Evolutionary conservation across 805 yeast genomes (phyloP), one percentile per base, ranked within the genome.

Genomic region (Kurtzmaniella cleridarum): DNA sequence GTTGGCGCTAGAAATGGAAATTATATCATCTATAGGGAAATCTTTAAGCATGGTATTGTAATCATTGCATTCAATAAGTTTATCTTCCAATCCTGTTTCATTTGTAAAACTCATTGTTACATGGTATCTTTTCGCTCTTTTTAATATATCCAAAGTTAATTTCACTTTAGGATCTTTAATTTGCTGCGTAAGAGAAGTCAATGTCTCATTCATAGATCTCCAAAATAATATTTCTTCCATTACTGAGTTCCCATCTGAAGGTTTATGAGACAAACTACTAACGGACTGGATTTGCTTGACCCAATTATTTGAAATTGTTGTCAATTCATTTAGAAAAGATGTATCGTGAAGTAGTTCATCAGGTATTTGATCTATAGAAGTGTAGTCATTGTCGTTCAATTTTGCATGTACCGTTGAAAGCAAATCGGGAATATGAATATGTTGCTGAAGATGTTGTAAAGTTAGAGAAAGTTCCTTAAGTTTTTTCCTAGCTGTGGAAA

Each of bases 141-240:
- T 75, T 40, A 90, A 64, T 0, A 84, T 63, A 1, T 74, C 76
- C 11, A 88, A 58, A 0, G 93, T 78, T 7, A 74, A 55, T 15
- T 59, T 62, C 1, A 87, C 75, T 27, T 76, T 80, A 0, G 70
- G 67, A 1, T 76, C 64, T 3, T 68, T 57, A 1, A 85, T 57
- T 52, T 88, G 95, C 1, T 66, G 64, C 38, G 76, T 74, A 1
- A 85, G 68, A 1, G 78, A 62, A 2, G 48, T 41, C 32, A 90
- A 62, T 0, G 86, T 80, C 2, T 59, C 52, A 49, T 85, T 91
- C 65, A 85, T 68, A 0, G 87, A 75, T 7, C 66, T 61, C 97
- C 97, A 90, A 47, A 84, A 89, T 34, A 71, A 76, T 3, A 84
- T 67, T 50, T 90, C 97, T 30, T 83, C 88, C 1, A 59, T 47